Percentiles rank a stretch among this genome's conserved stretches.
Evolutionary conservation across 2,329 filamentous ascomycete species (phyloP).

Genomic region (Drechslerella coelobrocha): DNA sequence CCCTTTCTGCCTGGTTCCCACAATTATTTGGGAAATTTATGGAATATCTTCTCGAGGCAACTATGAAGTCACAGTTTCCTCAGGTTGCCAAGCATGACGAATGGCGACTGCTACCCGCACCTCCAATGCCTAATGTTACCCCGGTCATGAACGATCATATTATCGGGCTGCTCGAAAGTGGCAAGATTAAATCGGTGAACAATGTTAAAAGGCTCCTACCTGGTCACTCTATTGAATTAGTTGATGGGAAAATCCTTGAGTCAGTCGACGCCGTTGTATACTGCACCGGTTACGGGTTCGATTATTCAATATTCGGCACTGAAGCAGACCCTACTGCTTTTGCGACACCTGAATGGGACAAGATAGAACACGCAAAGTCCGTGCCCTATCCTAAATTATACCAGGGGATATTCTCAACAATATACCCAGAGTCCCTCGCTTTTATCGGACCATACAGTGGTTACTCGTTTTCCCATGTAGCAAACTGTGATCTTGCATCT

Average conservation of each 20-base stretch:
- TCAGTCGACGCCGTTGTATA: slow-evolving; percentile 57
- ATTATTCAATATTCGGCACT: slow-evolving; percentile 53
- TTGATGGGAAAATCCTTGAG: slow-evolving; percentile 55
- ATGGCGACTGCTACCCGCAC: slow-evolving; percentile 54
- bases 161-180: slow-evolving; percentile 54
- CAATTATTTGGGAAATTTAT: slow-evolving; percentile 22
- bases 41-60: slow-evolving; percentile 37
- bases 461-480: slow-evolving; percentile 53
- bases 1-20: slow-evolving; percentile 40
- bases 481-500: slow-evolving; percentile 54
- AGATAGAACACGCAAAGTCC: slow-evolving; percentile 32
- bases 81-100: slow-evolving; percentile 26
- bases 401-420: slow-evolving; percentile 56
- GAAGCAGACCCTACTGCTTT: slow-evolving; percentile 53
- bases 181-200: slow-evolving; percentile 54
- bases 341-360: slow-evolving; percentile 8
- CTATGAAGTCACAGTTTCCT: slow-evolving; percentile 43
- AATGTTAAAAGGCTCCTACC: slow-evolving; percentile 54
- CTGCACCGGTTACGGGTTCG: slow-evolving; percentile 57
- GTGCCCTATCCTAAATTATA: slow-evolving; percentile 55
- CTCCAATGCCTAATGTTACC: slow-evolving; percentile 54
- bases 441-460: slow-evolving; percentile 54
- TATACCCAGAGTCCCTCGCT: slow-evolving; percentile 55
- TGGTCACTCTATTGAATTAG: slow-evolving; percentile 54
- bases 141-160: slow-evolving; percentile 56